phyloP scores from a whole-genome alignment of 345 rosid genomes.

The Eucalyptus grandis region DNA sequence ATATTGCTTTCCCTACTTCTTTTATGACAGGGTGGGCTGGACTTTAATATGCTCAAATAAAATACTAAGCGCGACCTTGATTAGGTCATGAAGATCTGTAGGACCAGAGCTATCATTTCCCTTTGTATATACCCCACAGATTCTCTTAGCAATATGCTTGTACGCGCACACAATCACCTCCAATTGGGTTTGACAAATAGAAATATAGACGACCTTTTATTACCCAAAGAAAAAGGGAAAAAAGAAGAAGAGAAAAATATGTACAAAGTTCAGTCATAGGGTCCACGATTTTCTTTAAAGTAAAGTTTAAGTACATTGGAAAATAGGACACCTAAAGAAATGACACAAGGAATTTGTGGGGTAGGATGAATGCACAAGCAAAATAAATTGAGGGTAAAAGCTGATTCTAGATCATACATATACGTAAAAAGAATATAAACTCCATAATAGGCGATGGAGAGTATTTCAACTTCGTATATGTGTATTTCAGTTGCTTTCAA shows the following conservation, averaged over 20 bases:
- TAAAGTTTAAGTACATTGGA: not conserved
- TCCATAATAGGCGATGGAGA: not conserved
- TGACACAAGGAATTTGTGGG: not conserved
- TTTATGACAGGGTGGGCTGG: not conserved
- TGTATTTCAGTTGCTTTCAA: not conserved
- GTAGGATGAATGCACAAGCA: not conserved
- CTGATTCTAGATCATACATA: not conserved
- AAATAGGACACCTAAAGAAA: not conserved
- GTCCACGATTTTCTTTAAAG: not conserved
- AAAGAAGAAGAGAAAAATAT: not conserved
- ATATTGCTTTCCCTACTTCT: not conserved
- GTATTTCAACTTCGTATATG: not conserved
- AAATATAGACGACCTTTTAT: not conserved
- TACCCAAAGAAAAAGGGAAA: too few relatives aligned
- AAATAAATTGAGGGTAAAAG: not conserved
- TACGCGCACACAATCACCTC: not conserved
- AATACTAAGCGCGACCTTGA: not conserved
- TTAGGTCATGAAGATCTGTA: not conserved
- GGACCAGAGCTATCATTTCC: not conserved
- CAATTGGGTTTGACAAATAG: not conserved
- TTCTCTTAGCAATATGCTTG: not conserved
- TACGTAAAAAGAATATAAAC: not conserved
- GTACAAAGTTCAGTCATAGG: not conserved
- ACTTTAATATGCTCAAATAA: not conserved
- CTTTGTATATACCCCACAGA: not conserved